phyloP scores from a whole-genome alignment of 768 basidiomycete species.

The Pisolithus microcarpus region DNA sequence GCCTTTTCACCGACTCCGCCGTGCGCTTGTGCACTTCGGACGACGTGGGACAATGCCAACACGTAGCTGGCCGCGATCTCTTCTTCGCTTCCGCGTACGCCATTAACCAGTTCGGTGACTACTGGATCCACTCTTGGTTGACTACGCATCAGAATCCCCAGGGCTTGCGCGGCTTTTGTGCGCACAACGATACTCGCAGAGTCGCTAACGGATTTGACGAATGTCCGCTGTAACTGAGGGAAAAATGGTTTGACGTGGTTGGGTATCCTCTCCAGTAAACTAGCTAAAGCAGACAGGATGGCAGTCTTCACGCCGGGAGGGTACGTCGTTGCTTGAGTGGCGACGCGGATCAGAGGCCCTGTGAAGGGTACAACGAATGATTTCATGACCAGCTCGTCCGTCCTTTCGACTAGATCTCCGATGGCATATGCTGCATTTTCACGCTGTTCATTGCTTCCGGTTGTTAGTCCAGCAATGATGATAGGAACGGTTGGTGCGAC shows the following conservation, averaged over 20 bases:
- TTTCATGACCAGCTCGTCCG: slow-evolving; percentile 80
- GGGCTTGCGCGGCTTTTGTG: slow-evolving; percentile 71
- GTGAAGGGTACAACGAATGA: slow-evolving; percentile 94
- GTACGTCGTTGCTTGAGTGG: slow-evolving; percentile 81
- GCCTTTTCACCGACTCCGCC: slow-evolving; percentile 74
- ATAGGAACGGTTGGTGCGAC: slow-evolving; percentile 78
- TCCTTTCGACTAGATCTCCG: slow-evolving; percentile 89
- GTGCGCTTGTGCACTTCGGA: slow-evolving; percentile 47
- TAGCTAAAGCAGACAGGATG: slow-evolving; percentile 77
- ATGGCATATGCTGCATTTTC: slow-evolving; percentile 96
- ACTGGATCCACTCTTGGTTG: slow-evolving; percentile 90
- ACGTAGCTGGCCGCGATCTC: slow-evolving; percentile 70
- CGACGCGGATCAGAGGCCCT: slow-evolving; percentile 91
- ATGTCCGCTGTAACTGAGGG: slow-evolving; percentile 93
- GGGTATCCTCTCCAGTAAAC: slow-evolving; percentile 82
- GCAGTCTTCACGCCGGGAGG: slow-evolving; percentile 91
- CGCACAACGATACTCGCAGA: slow-evolving; percentile 71
- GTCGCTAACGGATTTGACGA: slow-evolving; percentile 89
- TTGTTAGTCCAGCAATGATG: slow-evolving; percentile 87
- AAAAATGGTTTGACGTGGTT: slow-evolving; percentile 95
- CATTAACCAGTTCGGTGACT: slow-evolving; percentile 76
- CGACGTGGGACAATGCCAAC: slow-evolving; percentile 69
- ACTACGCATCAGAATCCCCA: slow-evolving; percentile 85
- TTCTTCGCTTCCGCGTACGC: slow-evolving; percentile 56
- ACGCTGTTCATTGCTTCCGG: slow-evolving; percentile 89